Conservation (phyloP, 169 alveolate genomes). For the Besnoitia besnoiti region DNA sequence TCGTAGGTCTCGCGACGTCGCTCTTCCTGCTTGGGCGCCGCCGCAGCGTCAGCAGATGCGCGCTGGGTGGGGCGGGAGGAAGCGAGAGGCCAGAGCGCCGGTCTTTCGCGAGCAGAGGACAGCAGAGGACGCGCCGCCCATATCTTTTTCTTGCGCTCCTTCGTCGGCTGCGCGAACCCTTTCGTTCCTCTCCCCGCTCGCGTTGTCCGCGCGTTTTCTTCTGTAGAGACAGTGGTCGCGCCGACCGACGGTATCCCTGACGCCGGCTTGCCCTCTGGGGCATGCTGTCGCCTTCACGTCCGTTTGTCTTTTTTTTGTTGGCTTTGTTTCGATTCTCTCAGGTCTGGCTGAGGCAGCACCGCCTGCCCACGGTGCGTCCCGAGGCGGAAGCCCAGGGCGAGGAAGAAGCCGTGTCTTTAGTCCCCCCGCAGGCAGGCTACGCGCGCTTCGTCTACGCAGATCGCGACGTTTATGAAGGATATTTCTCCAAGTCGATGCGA, state of each 20-base stretch:
- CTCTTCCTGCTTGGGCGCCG: no score
- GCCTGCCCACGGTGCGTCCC: constrained; percentile 33
- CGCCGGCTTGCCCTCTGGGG: background rate
- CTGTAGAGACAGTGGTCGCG: background rate
- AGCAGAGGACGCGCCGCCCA: background rate
- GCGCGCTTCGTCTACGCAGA: constrained; percentile 54
- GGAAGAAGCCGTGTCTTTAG: background rate
- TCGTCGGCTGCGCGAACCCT: background rate
- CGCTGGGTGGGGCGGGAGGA: no score
- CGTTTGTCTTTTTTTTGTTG: background rate
- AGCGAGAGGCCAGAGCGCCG: no score
- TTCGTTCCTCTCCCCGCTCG: background rate
- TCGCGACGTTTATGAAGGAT: constrained; percentile 67
- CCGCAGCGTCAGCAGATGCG: no score
- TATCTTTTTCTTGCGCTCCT: background rate
- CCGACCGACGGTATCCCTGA: background rate
- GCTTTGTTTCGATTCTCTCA: background rate
- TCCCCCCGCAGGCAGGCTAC: constrained; percentile 53
- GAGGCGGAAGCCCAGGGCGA: constrained; percentile 38
- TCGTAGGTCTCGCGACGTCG: no score
- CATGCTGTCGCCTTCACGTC: background rate
- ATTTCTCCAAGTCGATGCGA: constrained; percentile 51
- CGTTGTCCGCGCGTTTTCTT: background rate
- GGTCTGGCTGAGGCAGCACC: constrained; percentile 67
- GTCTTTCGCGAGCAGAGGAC: no score